Base-by-base conservation (phyloP, 2,329 filamentous ascomycete species). In the Monilinia polystroma region DNA sequence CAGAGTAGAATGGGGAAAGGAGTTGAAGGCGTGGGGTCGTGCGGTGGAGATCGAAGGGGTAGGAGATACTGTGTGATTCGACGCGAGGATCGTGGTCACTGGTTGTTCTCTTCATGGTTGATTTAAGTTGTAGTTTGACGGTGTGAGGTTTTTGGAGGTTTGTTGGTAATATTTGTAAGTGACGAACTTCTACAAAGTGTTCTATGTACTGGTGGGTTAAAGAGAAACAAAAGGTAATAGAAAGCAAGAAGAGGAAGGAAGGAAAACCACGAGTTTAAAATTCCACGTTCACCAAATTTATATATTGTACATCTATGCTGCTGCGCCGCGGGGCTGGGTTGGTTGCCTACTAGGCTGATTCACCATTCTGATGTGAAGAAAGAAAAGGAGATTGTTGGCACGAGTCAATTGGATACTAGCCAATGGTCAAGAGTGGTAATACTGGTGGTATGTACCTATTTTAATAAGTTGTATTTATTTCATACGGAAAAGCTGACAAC, bases 21-120 rank as follows among this genome's bases (percentile, higher is more conserved):
- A 45, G 16, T 55, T 63, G 60, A 20, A 43, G 60, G 23, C 23
- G 51, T 6, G 60, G 51, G 38, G 26, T 6, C 7, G 60, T 63
- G 18, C 35, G 6, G n/a, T 63, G 43, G 35, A 43, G 35, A 41
- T 64, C 38, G 51, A 64, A 56, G 26, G 20, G 38, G 26, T n/a
- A 18, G 49, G 29, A 4, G 51, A 2, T 38, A 5, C 20, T 8
- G n/a, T n/a, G 10, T n/a, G 6, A 2, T 23, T 11, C 20, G 54
- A 8, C n/a, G 18, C 12, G 29, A 20, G 18, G 20, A 49, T 26
- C 2, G 6, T 26, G 20, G 20, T 43, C 16, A 4, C 29, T 58
- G 26, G 43, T 35, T 35, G 4, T 35, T 35, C 32, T 35, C 32
- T 35, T 49, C 11, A 11, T 59, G 26, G 20, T 35, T 59, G 12